A percentile compares a stretch with the other conserved stretches of the same genome.
Conservation (phyloP, 805 yeast species). For the Monosporozyma siamensis region DNA sequence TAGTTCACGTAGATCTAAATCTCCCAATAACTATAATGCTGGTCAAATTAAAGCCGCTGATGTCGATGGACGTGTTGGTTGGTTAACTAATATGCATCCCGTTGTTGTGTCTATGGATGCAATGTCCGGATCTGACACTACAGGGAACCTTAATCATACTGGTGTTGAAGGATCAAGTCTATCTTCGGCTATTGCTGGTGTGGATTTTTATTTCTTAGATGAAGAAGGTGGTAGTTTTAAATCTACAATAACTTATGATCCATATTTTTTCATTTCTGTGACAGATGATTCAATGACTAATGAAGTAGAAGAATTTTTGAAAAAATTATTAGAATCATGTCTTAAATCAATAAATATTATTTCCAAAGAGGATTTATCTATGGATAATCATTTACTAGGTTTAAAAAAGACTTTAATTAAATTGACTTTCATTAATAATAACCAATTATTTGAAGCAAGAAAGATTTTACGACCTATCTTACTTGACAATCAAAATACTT, state of each 20-base stretch:
- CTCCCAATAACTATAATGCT: background rate
- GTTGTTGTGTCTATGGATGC: conserved; percentile 52
- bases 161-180: conserved; percentile 8
- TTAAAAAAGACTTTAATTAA: conserved; percentile 53
- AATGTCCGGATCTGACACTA: conserved; percentile 2
- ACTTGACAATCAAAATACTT: conserved; percentile 50
- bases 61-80: conserved; percentile 44
- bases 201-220: conserved; percentile 87
- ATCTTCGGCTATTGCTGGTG: conserved; percentile 62
- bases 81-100: conserved; percentile 93
- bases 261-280: conserved; percentile 71
- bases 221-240: conserved; percentile 96
- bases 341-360: conserved; percentile 49
- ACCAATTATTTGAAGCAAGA: conserved; percentile 69
- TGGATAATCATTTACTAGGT: conserved; percentile 85
- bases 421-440: conserved; percentile 63
- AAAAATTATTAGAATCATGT: conserved; percentile 54
- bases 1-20: conserved; percentile 3
- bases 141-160: conserved; percentile 8
- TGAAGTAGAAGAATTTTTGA: conserved; percentile 80
- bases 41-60: conserved; percentile 12
- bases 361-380: conserved; percentile 65
- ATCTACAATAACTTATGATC: conserved; percentile 72
- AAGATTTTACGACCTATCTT: conserved; percentile 60
- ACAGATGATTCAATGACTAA: conserved; percentile 33